Percentiles rank a stretch among this genome's conserved stretches.
Conservation (phyloP, 371 early-diverging fungal genomes). For the Apophysomyces variabilis region DNA sequence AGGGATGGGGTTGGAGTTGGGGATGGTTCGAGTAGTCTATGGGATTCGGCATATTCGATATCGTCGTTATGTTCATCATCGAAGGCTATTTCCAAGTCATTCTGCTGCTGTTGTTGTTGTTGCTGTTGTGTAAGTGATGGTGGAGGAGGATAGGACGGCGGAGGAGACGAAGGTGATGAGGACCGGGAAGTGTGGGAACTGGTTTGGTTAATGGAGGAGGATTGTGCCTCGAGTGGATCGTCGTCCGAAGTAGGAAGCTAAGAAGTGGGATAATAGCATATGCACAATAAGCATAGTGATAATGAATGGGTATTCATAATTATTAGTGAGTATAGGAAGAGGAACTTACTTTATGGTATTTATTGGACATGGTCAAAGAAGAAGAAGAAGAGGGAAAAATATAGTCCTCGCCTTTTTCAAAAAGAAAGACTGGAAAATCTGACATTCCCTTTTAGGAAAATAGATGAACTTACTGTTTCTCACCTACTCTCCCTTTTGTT, state of each 20-base stretch:
- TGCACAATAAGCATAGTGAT: background rate
- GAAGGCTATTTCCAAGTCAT: constrained; percentile 10
- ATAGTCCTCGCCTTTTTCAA: background rate
- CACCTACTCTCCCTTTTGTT: background rate
- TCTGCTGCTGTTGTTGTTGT: background rate
- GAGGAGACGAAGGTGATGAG: background rate
- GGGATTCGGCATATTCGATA: constrained; percentile 12
- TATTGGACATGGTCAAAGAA: background rate
- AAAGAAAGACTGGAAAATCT: constrained; percentile 3
- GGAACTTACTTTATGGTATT: background rate
- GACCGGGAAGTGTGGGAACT: background rate
- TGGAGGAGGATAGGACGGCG: background rate
- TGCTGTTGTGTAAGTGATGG: background rate
- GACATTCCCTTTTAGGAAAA: constrained; percentile 10
- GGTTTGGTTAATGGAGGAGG: background rate
- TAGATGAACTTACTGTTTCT: background rate
- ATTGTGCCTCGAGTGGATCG: constrained; percentile 2
- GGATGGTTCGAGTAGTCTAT: constrained; percentile 1
- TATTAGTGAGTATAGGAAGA: background rate
- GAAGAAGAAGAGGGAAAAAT: constrained; percentile 1
- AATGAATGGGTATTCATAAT: background rate
- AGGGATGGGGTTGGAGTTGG: background rate
- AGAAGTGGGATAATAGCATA: background rate
- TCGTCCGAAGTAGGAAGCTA: constrained; percentile 8
- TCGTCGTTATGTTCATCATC: constrained; percentile 5